phyloP scores from a whole-genome alignment of 2,329 filamentous ascomycete genomes.

The Bipolaris victoriae region DNA sequence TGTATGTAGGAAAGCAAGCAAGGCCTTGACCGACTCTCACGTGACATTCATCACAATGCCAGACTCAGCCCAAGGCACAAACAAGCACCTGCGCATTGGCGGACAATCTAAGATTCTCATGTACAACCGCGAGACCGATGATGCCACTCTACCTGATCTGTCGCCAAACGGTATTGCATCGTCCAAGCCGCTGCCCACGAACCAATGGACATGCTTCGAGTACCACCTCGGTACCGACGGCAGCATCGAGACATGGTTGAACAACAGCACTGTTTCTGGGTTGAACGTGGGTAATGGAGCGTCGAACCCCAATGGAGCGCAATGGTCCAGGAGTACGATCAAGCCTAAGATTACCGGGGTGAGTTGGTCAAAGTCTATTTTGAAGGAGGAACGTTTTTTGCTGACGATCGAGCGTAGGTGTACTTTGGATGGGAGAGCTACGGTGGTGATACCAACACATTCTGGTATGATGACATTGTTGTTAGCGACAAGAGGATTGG shows the following conservation, averaged over 20 bases:
- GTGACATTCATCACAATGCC: conserved; percentile 70
- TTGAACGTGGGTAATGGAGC: conserved; percentile 58
- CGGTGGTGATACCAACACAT: conserved; percentile 64
- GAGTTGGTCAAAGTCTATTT: not conserved
- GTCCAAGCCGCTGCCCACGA: conserved; percentile 59
- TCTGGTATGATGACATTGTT: conserved; percentile 68
- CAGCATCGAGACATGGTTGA: conserved; percentile 66
- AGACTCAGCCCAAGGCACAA: conserved; percentile 60
- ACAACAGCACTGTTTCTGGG: conserved; percentile 59
- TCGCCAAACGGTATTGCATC: conserved; percentile 64
- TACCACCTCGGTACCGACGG: conserved; percentile 66
- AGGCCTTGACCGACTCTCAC: conserved; percentile 64
- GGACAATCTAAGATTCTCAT: conserved; percentile 67
- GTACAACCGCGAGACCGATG: conserved; percentile 69
- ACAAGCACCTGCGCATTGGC: conserved; percentile 67
- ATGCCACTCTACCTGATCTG: conserved; percentile 66
- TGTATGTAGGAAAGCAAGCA: conserved; percentile 59
- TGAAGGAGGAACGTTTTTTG: not conserved
- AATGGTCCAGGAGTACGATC: conserved; percentile 59
- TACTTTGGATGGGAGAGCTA: conserved; percentile 71
- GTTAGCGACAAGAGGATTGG: conserved; percentile 58
- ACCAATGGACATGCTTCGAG: conserved; percentile 65
- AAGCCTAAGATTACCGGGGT: conserved; percentile 60
- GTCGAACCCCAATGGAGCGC: conserved; percentile 58
- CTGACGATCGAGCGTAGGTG: conserved; percentile 30